Evolutionary conservation across 1,139 yeast genomes (phyloP).

Genomic region (Taphrina flavorubra): DNA sequence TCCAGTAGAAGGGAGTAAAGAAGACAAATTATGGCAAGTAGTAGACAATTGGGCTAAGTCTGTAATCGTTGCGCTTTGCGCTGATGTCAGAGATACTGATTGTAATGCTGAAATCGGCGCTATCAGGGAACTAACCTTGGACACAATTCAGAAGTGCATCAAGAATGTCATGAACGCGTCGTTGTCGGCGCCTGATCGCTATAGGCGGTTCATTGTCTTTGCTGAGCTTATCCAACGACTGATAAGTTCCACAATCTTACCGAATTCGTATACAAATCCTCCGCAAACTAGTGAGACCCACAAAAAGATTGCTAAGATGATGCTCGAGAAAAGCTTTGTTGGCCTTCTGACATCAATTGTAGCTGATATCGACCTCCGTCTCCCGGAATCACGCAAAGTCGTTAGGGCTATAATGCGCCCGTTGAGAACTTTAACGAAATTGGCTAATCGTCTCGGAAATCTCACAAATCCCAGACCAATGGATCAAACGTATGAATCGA

Average conservation of each 20-base stretch:
- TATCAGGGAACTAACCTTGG: slow-evolving; percentile 77
- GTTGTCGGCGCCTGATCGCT: slow-evolving; percentile 55
- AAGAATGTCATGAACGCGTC: slow-evolving; percentile 57
- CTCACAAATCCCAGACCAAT: slow-evolving; percentile 58
- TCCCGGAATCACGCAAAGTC: slow-evolving; percentile 67
- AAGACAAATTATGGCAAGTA: slow-evolving; percentile 57
- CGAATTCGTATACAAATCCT: not conserved
- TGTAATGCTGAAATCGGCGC: slow-evolving; percentile 67
- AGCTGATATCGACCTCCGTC: slow-evolving; percentile 71
- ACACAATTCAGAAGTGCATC: slow-evolving; percentile 67
- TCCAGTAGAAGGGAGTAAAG: slow-evolving; percentile 47
- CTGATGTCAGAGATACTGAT: slow-evolving; percentile 61
- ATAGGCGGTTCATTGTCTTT: slow-evolving; percentile 64
- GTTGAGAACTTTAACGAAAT: slow-evolving; percentile 64
- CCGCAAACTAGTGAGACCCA: slow-evolving; percentile 2
- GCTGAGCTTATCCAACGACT: slow-evolving; percentile 55
- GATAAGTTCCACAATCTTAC: slow-evolving; percentile 15
- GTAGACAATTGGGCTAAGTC: slow-evolving; percentile 59
- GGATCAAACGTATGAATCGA: slow-evolving; percentile 38
- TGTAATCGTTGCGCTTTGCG: slow-evolving; percentile 55
- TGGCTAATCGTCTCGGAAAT: slow-evolving; percentile 50
- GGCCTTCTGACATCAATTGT: slow-evolving; percentile 62
- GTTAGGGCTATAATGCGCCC: slow-evolving; percentile 66
- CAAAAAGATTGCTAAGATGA: slow-evolving; percentile 56
- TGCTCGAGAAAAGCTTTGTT: slow-evolving; percentile 72